phyloP scores from a whole-genome alignment of 2,329 filamentous ascomycete genomes.

The Furcasterigmium sp. region DNA sequence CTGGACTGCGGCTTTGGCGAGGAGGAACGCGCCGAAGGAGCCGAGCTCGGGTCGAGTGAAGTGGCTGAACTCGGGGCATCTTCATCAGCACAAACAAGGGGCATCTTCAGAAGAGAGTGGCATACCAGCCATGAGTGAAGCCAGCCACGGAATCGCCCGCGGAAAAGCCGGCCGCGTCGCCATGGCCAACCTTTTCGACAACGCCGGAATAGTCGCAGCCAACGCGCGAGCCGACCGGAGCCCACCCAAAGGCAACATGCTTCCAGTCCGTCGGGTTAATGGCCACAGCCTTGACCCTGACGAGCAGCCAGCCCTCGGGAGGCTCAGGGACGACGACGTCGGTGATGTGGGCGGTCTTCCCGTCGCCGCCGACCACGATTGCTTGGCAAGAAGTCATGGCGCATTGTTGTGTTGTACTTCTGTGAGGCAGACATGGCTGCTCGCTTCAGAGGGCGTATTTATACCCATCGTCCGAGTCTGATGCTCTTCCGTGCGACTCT shows the following conservation, averaged over 20 bases:
- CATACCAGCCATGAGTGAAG: slow-evolving; percentile 25
- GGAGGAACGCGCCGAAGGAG: slow-evolving; percentile 32
- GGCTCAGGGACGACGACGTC: slow-evolving; percentile 3
- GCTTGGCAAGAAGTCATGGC: not conserved
- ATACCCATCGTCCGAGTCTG: no score
- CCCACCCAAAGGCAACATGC: slow-evolving; percentile 16
- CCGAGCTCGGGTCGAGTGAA: slow-evolving; percentile 32
- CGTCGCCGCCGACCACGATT: slow-evolving; percentile 3
- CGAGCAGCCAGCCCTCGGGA: slow-evolving; percentile 21
- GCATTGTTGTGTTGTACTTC: not conserved
- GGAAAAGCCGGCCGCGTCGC: slow-evolving; percentile 35
- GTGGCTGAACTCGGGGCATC: slow-evolving; percentile 18
- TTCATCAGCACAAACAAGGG: no score
- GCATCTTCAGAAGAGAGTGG: not conserved
- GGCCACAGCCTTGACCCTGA: slow-evolving; percentile 26
- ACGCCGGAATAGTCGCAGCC: slow-evolving; percentile 43
- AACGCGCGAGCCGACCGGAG: slow-evolving; percentile 14
- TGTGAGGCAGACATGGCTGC: no score
- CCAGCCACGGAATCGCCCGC: slow-evolving; percentile 42
- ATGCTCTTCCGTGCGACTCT: no score
- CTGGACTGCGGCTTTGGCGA: slow-evolving; percentile 31
- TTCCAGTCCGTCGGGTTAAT: slow-evolving; percentile 31
- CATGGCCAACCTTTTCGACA: slow-evolving; percentile 37
- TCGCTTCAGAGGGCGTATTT: no score
- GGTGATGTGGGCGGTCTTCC: slow-evolving; percentile 3